phyloP scores from a whole-genome alignment of 2,329 filamentous ascomycete genomes.

The Biscogniauxia sp. region DNA sequence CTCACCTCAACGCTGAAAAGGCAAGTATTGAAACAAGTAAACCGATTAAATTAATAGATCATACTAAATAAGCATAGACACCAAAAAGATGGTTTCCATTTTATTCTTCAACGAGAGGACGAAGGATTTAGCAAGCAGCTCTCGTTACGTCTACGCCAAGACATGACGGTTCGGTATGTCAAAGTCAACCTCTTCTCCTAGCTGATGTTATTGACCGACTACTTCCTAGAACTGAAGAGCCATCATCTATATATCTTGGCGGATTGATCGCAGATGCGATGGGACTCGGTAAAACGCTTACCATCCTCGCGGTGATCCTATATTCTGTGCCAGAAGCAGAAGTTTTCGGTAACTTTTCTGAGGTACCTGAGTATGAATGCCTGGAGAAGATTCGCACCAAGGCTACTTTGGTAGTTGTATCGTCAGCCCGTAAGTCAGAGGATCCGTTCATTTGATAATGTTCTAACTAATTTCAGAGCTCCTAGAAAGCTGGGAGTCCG shows the following conservation, averaged over 20 bases:
- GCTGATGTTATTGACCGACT: too few relatives aligned
- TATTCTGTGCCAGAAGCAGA: conserved; percentile 1
- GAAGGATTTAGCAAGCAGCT: too few relatives aligned
- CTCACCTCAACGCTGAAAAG: conserved; percentile 1
- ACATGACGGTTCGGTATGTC: too few relatives aligned
- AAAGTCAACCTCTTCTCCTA: too few relatives aligned
- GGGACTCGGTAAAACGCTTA: conserved; percentile 10
- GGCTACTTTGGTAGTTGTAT: conserved; percentile 5
- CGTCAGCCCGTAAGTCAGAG: conserved; percentile 4
- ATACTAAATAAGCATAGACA: too few relatives aligned
- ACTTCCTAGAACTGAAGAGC: too few relatives aligned
- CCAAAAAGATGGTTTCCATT: too few relatives aligned
- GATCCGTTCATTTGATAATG: background rate
- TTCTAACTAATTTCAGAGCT: background rate
- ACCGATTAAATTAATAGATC: too few relatives aligned
- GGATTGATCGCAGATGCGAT: conserved; percentile 7
- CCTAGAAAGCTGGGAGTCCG: background rate
- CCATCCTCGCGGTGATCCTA: conserved; percentile 8
- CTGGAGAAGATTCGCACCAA: background rate
- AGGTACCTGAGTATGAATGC: too few relatives aligned
- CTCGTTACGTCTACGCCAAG: too few relatives aligned
- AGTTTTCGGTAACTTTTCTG: conserved; percentile 1
- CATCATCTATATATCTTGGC: background rate
- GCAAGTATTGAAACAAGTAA: background rate
- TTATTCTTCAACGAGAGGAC: too few relatives aligned